These are phyloP conservation scores for Hortaea sp. DNA, from an alignment of 2,329 filamentous ascomycete species.

Conservation along the genomic window DNA sequence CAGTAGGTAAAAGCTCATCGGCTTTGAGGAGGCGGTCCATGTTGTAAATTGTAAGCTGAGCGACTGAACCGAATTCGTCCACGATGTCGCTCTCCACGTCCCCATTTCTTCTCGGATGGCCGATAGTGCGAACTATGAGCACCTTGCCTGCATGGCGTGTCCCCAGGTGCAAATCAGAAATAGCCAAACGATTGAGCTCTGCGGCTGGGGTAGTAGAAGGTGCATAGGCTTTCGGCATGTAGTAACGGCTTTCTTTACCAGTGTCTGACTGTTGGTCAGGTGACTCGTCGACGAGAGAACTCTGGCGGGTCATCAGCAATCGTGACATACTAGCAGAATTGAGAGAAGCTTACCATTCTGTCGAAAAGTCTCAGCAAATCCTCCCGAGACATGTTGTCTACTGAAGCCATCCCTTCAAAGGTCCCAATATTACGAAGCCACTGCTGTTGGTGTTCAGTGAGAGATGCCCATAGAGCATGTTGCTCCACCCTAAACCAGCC, in stretches of 20 bases:
- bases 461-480: too few relatives aligned
- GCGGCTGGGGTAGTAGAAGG: conserved; percentile 9
- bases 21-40: conserved; percentile 1
- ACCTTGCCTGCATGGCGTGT: conserved; percentile 13
- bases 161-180: conserved; percentile 13
- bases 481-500: too few relatives aligned
- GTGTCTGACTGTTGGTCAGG: too few relatives aligned
- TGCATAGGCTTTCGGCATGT: conserved; percentile 12
- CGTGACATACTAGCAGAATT: too few relatives aligned
- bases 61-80: conserved; percentile 28
- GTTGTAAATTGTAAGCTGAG: conserved; percentile 16
- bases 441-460: too few relatives aligned
- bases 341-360: too few relatives aligned
- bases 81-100: conserved; percentile 17
- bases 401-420: too few relatives aligned
- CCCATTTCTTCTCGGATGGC: conserved; percentile 3
- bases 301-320: too few relatives aligned
- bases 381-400: too few relatives aligned
- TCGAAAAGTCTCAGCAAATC: too few relatives aligned
- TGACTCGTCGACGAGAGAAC: too few relatives aligned
- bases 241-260: neutral
- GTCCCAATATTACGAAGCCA: too few relatives aligned
- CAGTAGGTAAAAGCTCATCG: conserved; percentile 6
- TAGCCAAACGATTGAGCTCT: conserved; percentile 8
- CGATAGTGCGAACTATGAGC: conserved; percentile 12